Base-by-base conservation (phyloP, 169 alveolate genomes). In the Amoebophrya sp. region DNA sequence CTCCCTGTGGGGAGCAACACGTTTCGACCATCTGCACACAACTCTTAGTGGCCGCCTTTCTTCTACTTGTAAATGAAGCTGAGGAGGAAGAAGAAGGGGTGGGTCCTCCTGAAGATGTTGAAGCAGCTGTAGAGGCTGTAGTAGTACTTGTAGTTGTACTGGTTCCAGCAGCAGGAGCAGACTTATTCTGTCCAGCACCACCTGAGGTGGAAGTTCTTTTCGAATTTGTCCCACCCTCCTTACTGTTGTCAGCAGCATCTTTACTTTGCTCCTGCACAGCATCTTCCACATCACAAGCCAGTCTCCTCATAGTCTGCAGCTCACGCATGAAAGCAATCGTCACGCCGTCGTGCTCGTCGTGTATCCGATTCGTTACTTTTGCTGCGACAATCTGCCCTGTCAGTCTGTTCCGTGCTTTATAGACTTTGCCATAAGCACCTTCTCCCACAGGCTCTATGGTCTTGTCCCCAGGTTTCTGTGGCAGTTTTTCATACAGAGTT, bases 301-400 rank as follows among this genome's bases (percentile, higher is more conserved):
- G 83, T 36, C 2, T 1, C 36, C 83, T 29, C 83, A 65, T 6
- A 29, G 83, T 65, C 33, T 65, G 83, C 83, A 65, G 38, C 83
- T 65, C 83, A 10, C 83, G 83, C 83, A 65, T 1, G 83, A 65
- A 65, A 6, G 83, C 12, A 6, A 65, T 29, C 39, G 18, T 1
- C 83, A 26, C 83, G 83, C 83, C 83, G 33, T 36, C 83, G 38
- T 65, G 38, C 83, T 65, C 83, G 83, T 65, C 83, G 36, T 29
- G 2, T 36, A 65, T 12, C n/a, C n/a, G 18, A 0, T 29, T 65
- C 39, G 83, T 65, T 26, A 65, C 83, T 36, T 65, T 65, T 1
- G 83, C 83, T 6, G 83, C 83, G 83, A 65, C 83, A 6, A 65
- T 6, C 83, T 65, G 36, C 36, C 83, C 83, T 10, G 83, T 65